Evolutionary conservation across 192 early-diverging fungal genomes (phyloP), one percentile per base, ranked within the genome.

Genomic region (Radiomyces spectabilis): DNA sequence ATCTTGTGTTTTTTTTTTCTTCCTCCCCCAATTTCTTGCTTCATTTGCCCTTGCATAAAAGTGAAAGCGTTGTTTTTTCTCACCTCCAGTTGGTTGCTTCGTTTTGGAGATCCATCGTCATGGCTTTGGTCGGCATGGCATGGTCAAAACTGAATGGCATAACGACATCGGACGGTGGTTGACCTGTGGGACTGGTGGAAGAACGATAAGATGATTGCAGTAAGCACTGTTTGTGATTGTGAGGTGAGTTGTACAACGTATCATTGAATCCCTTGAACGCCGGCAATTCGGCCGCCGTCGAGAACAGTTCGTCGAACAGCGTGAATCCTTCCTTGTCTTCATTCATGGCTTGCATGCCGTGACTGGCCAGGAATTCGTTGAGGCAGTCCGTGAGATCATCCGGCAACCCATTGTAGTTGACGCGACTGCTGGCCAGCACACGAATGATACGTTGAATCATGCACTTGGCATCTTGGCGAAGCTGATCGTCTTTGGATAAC

Each of bases 401-500:
- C 4, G 66, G 59, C 1, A 68, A 22, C 1, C 66, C 59, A 19
- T 52, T 45, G 21, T 68, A 61, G 18, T 68, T 60, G 12, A 61
- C 37, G 19, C 40, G 32, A 5, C 41, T 46, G 2, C 40, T 46
- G 16, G 39, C 42, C 29, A 68, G 32, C 5, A 68, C 39, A 2
- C 25, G n/a, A 12, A 62, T 45, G 33, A 68, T 62, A 5, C 58
- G 66, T 24, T 57, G 30, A 21, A 68, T 53, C 53, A 61, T 68
- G 16, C 35, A 18, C 5, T 52, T 21, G 5, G 59, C 49, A 22
- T 48, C 25, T 13, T 31, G 46, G 0, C 46, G 46, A 22, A 16
- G 24, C 5, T 35, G 40, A 10, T 53, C 35, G 0, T 42, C 18
- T 1, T 18, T 39, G 0, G 16, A 29, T 7, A 47, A 43, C 4